These are phyloP conservation scores for Pestalotiopsis sp. DNA, from an alignment of 2,329 filamentous ascomycete species.

Conservation along the genomic window DNA sequence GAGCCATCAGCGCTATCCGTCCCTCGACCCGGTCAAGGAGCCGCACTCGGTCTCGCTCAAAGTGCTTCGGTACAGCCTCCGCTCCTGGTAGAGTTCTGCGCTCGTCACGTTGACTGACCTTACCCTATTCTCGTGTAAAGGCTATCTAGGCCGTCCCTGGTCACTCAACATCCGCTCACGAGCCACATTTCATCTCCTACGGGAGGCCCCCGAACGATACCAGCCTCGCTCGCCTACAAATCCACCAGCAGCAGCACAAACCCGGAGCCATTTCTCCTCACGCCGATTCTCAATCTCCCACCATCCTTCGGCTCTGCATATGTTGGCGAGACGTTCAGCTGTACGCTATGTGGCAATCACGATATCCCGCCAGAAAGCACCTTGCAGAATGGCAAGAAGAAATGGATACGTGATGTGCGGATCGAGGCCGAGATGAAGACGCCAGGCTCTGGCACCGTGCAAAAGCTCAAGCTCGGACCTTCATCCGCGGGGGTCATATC, in stretches of 20 bases:
- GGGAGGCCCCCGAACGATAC: slow-evolving; percentile 39
- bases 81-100: background rate
- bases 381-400: slow-evolving; percentile 36
- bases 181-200: slow-evolving; percentile 47
- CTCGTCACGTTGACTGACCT: slow-evolving; percentile 15
- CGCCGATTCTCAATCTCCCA: slow-evolving; percentile 77
- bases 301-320: slow-evolving; percentile 93
- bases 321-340: slow-evolving; percentile 92
- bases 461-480: slow-evolving; percentile 66
- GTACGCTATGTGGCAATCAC: slow-evolving; percentile 95
- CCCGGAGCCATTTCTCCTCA: slow-evolving; percentile 59
- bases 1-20: slow-evolving; percentile 62
- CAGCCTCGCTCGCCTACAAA: slow-evolving; percentile 76
- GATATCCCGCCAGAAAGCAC: slow-evolving; percentile 51
- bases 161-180: slow-evolving; percentile 68
- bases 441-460: slow-evolving; percentile 62
- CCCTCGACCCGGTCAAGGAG: slow-evolving; percentile 67
- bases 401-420: slow-evolving; percentile 71
- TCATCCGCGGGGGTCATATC: background rate
- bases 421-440: slow-evolving; percentile 97
- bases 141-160: slow-evolving; percentile 80
- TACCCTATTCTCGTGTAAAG: slow-evolving; percentile 46
- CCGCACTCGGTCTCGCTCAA: slow-evolving; percentile 80
- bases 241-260: slow-evolving; percentile 44
- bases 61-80: slow-evolving; percentile 63